Base-by-base conservation (phyloP, 257 asterid genomes). In the Vinca minor region DNA sequence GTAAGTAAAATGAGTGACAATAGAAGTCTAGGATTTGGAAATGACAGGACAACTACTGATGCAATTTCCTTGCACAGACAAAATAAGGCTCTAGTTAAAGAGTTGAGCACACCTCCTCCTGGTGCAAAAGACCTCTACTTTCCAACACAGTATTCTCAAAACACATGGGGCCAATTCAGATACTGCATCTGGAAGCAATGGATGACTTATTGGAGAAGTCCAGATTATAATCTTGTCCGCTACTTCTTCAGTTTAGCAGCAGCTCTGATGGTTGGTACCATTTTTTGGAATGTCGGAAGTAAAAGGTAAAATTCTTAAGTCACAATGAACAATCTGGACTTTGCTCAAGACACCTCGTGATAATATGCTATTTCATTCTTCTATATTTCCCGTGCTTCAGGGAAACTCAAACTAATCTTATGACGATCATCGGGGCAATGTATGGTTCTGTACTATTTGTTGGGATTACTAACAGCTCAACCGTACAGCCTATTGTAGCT, bases 121-220 rank as follows among this genome's bases (percentile, higher is more conserved):
- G 91, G 88, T 20, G 78, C 91, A 32, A 76, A 79, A 23, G 95
- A 86, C 74, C 68, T 88, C 41, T 69, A 78, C 75, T 88, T 86
- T 71, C 72, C 78, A 32, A 83, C 94, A 9, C 81, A 85, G 46
- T 88, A 71, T 47, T 79, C 96, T 18, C 90, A 88, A 48, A 63
- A 87, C 4, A 62, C 79, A 14, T 76, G 77, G 71, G 89, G 78
- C 2, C 95, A 91, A 42, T 88, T 85, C 70, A 76, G 77, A 49
- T 77, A 75, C 18, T 86, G 90, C 82, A 65, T 91, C 1, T 86
- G 84, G 96, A 91, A 91, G 54, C 95, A 88, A 68, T 82, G 95
- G 92, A 79, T 85, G 85, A 84, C 95, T 67, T 86, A 88, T 25
- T 88, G 95, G 96, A 74, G 96, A 80, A 91, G 96, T 61, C 95